Percentiles rank a stretch among this genome's conserved stretches.
Evolutionary conservation across 1,284 basidiomycete species (phyloP).

Genomic region (Trametes versicolor): DNA sequence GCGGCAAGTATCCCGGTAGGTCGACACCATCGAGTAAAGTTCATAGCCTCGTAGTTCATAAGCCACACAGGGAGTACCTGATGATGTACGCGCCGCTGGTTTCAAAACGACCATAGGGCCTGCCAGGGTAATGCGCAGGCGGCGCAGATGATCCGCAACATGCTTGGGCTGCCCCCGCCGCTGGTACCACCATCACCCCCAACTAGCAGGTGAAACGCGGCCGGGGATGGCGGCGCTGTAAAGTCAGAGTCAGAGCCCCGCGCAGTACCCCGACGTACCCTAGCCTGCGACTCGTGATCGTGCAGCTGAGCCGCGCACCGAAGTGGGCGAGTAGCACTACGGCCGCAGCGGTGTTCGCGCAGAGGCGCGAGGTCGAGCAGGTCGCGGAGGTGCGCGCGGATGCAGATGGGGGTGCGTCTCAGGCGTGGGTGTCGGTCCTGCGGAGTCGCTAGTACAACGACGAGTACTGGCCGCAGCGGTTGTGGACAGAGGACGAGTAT

Average conservation of each 20-base stretch:
- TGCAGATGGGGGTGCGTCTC: slow-evolving; percentile 4
- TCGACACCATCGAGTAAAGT: no score
- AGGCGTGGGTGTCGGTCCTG: slow-evolving; percentile 17
- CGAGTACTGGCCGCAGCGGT: slow-evolving; percentile 27
- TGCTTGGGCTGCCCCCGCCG: slow-evolving; percentile 23
- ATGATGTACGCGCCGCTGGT: no score
- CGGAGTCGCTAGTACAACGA: slow-evolving; percentile 19
- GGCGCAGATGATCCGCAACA: slow-evolving; percentile 19
- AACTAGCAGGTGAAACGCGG: background rate
- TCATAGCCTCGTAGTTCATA: no score
- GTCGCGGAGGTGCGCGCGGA: slow-evolving; percentile 14
- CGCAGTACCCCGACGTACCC: slow-evolving; percentile 15
- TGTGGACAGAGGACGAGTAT: slow-evolving; percentile 28
- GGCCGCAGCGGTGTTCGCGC: slow-evolving; percentile 6
- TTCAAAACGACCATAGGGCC: no score
- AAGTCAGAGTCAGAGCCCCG: no score
- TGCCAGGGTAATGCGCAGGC: slow-evolving; percentile 21
- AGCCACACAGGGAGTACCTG: no score
- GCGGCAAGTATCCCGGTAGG: background rate
- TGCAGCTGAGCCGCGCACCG: slow-evolving; percentile 28
- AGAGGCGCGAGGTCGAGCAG: slow-evolving; percentile 20
- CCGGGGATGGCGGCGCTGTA: background rate
- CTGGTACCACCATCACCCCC: background rate
- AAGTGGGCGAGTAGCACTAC: slow-evolving; percentile 8
- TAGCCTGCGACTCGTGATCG: slow-evolving; percentile 22